Conservation (phyloP, 805 yeast species). For the Candida alai region DNA sequence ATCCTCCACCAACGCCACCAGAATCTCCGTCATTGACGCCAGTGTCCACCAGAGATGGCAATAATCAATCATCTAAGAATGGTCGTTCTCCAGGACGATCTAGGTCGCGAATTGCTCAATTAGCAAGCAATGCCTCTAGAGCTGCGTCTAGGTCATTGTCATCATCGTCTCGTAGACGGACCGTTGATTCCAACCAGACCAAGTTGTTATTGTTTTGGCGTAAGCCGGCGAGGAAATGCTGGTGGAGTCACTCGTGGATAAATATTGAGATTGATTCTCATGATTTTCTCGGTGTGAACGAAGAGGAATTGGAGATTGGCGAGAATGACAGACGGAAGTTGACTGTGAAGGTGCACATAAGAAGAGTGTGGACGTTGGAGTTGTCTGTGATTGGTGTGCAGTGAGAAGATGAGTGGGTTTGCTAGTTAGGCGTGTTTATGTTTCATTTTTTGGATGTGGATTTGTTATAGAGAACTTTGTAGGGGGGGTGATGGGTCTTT, state of each 20-base stretch:
- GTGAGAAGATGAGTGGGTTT: conserved; percentile 15
- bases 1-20: conserved; percentile 24
- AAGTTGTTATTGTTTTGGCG: conserved; percentile 91
- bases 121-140: conserved; percentile 54
- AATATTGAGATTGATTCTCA: conserved; percentile 38
- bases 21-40: conserved; percentile 39
- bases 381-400: conserved; percentile 85
- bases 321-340: conserved; percentile 12
- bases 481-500: no score
- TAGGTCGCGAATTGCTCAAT: conserved; percentile 53
- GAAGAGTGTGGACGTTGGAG: conserved; percentile 97
- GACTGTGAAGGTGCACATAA: conserved; percentile 67
- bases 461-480: no score
- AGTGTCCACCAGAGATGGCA: conserved; percentile 44
- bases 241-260: conserved; percentile 80
- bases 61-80: conserved; percentile 12
- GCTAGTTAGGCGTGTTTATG: no score
- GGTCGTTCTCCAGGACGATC: conserved; percentile 31
- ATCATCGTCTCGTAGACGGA: conserved; percentile 32
- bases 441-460: no score
- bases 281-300: conserved; percentile 14
- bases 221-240: conserved; percentile 96
- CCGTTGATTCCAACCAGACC: conserved; percentile 36
- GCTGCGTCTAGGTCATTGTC: conserved; percentile 59
- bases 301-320: conserved; percentile 13